Evolutionary conservation across 2,329 filamentous ascomycete species (phyloP).

Genomic region (Mycosphaerella sp.): DNA sequence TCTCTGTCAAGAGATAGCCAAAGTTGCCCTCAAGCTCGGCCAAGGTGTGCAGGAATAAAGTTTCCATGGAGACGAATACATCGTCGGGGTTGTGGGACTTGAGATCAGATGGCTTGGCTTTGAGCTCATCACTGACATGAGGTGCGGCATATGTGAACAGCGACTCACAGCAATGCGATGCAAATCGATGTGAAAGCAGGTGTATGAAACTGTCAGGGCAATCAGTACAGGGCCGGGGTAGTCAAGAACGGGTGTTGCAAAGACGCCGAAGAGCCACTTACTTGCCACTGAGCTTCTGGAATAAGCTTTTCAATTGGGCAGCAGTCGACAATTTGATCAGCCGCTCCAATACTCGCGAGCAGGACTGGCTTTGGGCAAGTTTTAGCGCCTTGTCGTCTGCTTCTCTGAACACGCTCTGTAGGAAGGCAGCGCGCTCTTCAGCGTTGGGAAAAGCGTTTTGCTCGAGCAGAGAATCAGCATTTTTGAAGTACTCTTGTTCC

Average conservation of each 20-base stretch:
- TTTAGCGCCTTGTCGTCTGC: slow-evolving; percentile 91
- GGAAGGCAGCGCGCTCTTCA: slow-evolving; percentile 51
- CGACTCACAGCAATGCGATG: slow-evolving; percentile 93
- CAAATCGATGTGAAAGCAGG: slow-evolving; percentile 90
- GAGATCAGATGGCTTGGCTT: slow-evolving; percentile 37
- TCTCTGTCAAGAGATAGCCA: slow-evolving; percentile 75
- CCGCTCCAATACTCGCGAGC: slow-evolving; percentile 86
- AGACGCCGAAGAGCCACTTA: slow-evolving; percentile 32
- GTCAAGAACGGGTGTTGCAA: not conserved
- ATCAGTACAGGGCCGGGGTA: not conserved
- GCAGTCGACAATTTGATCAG: slow-evolving; percentile 75
- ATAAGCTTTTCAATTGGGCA: slow-evolving; percentile 76
- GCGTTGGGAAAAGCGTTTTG: slow-evolving; percentile 70
- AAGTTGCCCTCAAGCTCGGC: slow-evolving; percentile 84
- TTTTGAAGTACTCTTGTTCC: slow-evolving; percentile 93
- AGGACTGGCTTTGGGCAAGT: slow-evolving; percentile 90
- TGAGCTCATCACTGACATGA: slow-evolving; percentile 66
- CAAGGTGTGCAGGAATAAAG: slow-evolving; percentile 72
- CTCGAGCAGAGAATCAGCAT: slow-evolving; percentile 83
- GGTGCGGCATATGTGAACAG: slow-evolving; percentile 80
- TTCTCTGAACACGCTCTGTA: slow-evolving; percentile 79
- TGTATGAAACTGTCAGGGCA: slow-evolving; percentile 59
- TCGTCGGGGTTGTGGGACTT: slow-evolving; percentile 42
- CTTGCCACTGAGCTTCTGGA: slow-evolving; percentile 77
- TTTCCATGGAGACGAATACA: slow-evolving; percentile 65